phyloP scores from a whole-genome alignment of 139 green algal genomes.

The Spirogloea muscicola region DNA sequence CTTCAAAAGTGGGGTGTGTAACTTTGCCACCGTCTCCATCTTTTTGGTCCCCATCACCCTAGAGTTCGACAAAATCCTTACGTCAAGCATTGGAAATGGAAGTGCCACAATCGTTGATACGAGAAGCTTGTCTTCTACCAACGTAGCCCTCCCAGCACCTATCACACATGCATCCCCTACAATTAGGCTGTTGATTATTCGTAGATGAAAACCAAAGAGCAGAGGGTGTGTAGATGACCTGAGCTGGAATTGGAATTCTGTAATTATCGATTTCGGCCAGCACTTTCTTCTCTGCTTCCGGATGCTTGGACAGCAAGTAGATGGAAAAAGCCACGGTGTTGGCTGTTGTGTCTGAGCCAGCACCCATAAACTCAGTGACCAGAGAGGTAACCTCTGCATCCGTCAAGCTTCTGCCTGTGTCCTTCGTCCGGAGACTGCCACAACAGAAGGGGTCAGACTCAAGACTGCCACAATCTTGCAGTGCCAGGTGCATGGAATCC shows the following conservation, averaged over 20 bases:
- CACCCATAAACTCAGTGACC: too few species aligned
- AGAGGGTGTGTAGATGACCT: neutral
- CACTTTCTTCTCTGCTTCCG: neutral
- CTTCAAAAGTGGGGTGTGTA: neutral
- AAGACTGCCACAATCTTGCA: too few species aligned
- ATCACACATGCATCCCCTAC: too few species aligned
- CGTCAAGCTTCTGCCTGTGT: too few species aligned
- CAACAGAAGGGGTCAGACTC: too few species aligned
- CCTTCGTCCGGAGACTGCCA: too few species aligned
- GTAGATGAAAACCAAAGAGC: neutral
- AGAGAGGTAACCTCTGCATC: too few species aligned
- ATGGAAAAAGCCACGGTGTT: conserved; percentile 17
- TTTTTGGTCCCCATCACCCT: neutral
- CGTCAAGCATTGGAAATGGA: neutral
- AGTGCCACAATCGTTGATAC: neutral
- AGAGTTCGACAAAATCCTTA: neutral
- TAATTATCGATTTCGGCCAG: conserved; percentile 8
- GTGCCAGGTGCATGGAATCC: too few species aligned
- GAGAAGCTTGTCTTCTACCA: neutral
- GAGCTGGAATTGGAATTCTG: neutral
- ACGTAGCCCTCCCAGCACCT: neutral
- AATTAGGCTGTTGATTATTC: too few species aligned
- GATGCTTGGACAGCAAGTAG: conserved; percentile 4
- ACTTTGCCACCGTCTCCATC: neutral
- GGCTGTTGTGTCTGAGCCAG: conserved; percentile 6